Percentiles rank a stretch among this genome's conserved stretches.
Conservation (phyloP, 768 basidiomycete species). For the Grammothele lineata region DNA sequence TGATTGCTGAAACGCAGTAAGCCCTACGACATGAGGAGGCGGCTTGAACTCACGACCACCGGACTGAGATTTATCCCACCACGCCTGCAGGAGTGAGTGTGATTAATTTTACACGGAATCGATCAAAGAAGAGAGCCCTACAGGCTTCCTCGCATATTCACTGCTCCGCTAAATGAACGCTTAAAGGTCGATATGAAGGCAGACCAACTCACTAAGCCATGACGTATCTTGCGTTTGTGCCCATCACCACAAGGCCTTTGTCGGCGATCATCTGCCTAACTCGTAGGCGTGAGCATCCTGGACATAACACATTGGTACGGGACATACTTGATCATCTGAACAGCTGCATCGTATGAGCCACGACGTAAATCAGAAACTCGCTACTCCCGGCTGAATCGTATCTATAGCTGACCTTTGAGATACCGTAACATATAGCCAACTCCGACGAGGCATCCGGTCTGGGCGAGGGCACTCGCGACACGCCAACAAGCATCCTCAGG, state of each 20-base stretch:
- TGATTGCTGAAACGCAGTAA: slow-evolving; percentile 16
- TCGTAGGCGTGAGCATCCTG: not conserved
- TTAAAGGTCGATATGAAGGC: no score
- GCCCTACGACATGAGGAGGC: not conserved
- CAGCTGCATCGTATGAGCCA: slow-evolving; percentile 24
- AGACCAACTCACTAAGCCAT: no score
- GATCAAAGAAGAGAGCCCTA: no score
- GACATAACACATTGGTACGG: no score
- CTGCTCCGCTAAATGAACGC: no score
- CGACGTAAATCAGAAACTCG: no score
- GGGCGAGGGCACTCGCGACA: slow-evolving; percentile 10
- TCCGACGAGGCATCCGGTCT: slow-evolving; percentile 12
- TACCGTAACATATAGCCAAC: slow-evolving; percentile 39
- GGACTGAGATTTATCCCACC: slow-evolving; percentile 17
- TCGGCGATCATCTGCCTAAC: slow-evolving; percentile 39
- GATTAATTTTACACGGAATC: not conserved
- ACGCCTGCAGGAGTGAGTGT: not conserved
- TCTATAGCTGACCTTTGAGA: slow-evolving; percentile 25
- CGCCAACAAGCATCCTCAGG: slow-evolving; percentile 18
- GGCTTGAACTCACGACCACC: slow-evolving; percentile 17
- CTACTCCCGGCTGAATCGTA: no score
- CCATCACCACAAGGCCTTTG: slow-evolving; percentile 48
- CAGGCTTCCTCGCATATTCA: no score
- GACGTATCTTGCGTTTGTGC: slow-evolving; percentile 29
- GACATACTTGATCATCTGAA: slow-evolving; percentile 42